phyloP scores from a whole-genome alignment of 2,329 filamentous ascomycete species.

The Myriosclerotinia duriaeana region DNA sequence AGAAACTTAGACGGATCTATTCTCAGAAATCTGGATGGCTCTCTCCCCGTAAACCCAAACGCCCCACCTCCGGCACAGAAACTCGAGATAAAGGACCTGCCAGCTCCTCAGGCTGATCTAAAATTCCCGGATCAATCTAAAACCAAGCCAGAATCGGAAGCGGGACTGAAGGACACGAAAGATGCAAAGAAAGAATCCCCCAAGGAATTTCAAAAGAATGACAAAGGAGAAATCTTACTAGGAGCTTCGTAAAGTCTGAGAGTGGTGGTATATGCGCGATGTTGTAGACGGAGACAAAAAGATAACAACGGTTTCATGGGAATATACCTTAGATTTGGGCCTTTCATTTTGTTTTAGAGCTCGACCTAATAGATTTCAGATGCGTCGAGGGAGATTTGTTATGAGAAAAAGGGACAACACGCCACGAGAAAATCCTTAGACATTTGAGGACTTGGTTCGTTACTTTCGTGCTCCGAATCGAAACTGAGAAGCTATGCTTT shows the following conservation, averaged over 20 bases:
- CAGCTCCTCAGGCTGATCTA: neutral
- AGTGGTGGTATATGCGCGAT: neutral
- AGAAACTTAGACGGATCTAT: slow-evolving; percentile 11
- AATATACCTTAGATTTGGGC: neutral
- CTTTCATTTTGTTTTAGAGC: neutral
- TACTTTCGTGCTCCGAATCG: neutral
- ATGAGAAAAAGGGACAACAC: neutral
- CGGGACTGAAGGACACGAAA: neutral
- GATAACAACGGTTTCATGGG: neutral
- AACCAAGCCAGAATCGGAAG: neutral
- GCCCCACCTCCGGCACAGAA: neutral
- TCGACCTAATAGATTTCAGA: neutral
- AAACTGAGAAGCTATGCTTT: neutral
- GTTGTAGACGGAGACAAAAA: neutral
- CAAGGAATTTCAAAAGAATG: neutral
- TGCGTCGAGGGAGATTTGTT: neutral
- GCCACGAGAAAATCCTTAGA: neutral
- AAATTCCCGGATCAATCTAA: neutral
- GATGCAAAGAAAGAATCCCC: neutral
- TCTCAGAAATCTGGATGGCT: slow-evolving; percentile 8
- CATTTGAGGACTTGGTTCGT: neutral
- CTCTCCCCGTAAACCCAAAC: slow-evolving; percentile 9
- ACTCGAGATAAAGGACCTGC: slow-evolving; percentile 6
- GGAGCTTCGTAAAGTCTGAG: neutral
- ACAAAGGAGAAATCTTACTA: neutral